Conservation (phyloP, 2,329 filamentous ascomycete genomes). For the Aschersonia sp. region DNA sequence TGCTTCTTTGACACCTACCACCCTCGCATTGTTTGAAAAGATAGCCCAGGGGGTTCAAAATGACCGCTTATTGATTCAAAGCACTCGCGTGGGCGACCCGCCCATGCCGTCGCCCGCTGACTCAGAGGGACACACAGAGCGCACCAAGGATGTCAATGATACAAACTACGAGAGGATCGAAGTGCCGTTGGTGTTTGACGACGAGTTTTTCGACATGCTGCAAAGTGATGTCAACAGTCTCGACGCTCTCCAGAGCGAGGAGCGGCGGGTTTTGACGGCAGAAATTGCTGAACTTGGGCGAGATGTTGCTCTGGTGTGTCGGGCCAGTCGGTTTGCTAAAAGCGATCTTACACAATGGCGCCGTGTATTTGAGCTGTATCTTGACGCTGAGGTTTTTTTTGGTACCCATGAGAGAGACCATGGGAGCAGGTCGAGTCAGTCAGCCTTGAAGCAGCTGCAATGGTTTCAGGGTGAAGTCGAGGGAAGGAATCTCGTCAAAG, state of each 20-base stretch:
- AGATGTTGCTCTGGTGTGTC: slow-evolving; percentile 48
- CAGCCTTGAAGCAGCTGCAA: slow-evolving; percentile 52
- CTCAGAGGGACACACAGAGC: neutral
- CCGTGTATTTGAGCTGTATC: slow-evolving; percentile 67
- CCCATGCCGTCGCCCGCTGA: neutral
- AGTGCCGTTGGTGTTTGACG: slow-evolving; percentile 62
- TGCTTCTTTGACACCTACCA: slow-evolving; percentile 51
- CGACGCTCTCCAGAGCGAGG: slow-evolving; percentile 50
- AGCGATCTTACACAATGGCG: slow-evolving; percentile 66
- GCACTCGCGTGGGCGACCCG: slow-evolving; percentile 1
- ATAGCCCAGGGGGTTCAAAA: slow-evolving; percentile 32
- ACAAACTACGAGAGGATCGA: slow-evolving; percentile 35
- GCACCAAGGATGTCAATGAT: neutral
- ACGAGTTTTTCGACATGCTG: slow-evolving; percentile 66
- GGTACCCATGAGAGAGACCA: slow-evolving; percentile 60
- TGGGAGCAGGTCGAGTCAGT: slow-evolving; percentile 48
- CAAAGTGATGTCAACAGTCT: slow-evolving; percentile 57
- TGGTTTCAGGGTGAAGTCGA: slow-evolving; percentile 59
- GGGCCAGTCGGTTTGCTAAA: slow-evolving; percentile 45
- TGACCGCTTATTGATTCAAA: slow-evolving; percentile 1
- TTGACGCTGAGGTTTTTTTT: slow-evolving; percentile 72
- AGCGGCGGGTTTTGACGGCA: slow-evolving; percentile 46
- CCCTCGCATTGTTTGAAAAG: slow-evolving; percentile 47
- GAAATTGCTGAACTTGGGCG: slow-evolving; percentile 52
- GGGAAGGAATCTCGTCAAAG: slow-evolving; percentile 39